phyloP scores from a whole-genome alignment of 2,329 filamentous ascomycete species.

The Fusarium falciforme region DNA sequence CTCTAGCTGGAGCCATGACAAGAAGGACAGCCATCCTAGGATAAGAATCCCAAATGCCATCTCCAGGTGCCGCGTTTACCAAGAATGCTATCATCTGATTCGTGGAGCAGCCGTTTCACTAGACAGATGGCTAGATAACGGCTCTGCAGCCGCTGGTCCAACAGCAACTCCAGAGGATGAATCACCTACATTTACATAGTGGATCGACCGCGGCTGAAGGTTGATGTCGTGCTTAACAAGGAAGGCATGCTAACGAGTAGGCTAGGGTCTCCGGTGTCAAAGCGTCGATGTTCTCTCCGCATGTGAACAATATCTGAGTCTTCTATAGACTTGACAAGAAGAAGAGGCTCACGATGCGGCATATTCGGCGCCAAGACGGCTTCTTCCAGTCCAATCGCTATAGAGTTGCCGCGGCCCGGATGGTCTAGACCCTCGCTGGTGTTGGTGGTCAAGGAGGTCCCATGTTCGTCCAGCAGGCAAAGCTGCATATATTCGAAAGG shows the following conservation, averaged over 20 bases:
- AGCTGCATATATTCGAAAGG: slow-evolving; percentile 16
- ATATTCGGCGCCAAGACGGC: slow-evolving; percentile 5
- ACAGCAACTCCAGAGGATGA: not conserved
- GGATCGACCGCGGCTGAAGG: slow-evolving; percentile 8
- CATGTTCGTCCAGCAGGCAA: slow-evolving; percentile 4
- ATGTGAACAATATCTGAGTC: not conserved
- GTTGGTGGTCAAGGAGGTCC: not conserved
- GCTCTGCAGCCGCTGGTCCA: not conserved
- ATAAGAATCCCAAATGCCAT: not conserved
- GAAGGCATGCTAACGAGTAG: not conserved
- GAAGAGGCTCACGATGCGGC: slow-evolving; percentile 3
- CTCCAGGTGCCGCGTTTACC: slow-evolving; percentile 12
- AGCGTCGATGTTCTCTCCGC: slow-evolving; percentile 19
- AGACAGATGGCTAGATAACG: slow-evolving; percentile 4
- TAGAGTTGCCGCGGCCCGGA: slow-evolving; percentile 12
- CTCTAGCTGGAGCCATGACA: not conserved
- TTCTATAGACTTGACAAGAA: not conserved
- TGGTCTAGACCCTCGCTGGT: slow-evolving; percentile 4
- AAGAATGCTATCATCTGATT: slow-evolving; percentile 14
- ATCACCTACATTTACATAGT: slow-evolving; percentile 10
- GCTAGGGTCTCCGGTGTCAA: slow-evolving; percentile 14
- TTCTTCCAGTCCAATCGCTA: slow-evolving; percentile 4
- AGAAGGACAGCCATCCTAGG: not conserved
- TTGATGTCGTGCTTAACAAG: not conserved
- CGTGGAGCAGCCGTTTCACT: slow-evolving; percentile 15